Evolutionary conservation across 2,329 filamentous ascomycete species (phyloP).

Genomic region (Neonectria ditissima): DNA sequence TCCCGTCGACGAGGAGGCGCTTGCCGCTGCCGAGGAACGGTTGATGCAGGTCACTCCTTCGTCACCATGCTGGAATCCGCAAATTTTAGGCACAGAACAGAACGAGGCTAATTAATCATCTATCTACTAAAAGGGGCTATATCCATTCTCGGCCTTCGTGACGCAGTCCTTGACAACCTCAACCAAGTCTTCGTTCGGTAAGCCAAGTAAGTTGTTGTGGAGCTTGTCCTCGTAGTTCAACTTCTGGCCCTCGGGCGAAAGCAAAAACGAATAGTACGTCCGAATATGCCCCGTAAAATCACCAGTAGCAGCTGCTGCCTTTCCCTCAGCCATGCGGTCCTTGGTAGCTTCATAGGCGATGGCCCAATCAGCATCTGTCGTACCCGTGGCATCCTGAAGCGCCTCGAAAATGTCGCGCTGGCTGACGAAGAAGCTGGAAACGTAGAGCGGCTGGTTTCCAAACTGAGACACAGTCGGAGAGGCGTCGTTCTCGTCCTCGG

Average conservation of each 20-base stretch:
- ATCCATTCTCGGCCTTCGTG: not conserved
- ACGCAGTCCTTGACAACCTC: constrained; percentile 10
- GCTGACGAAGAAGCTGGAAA: constrained; percentile 68
- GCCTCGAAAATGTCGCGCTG: constrained; percentile 75
- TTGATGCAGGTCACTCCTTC: constrained; percentile 5
- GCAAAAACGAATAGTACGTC: constrained; percentile 13
- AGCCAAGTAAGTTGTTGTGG: not conserved
- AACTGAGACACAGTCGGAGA: constrained; percentile 51
- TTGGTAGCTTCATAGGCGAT: constrained; percentile 60
- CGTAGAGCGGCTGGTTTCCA: constrained; percentile 61
- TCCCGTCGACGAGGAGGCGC: constrained; percentile 8
- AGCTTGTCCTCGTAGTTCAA: constrained; percentile 6
- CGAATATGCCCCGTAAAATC: constrained; percentile 9
- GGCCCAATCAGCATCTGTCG: constrained; percentile 70
- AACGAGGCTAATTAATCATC: not conserved
- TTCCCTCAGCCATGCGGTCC: constrained; percentile 44
- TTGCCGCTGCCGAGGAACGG: constrained; percentile 5
- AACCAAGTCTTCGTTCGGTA: constrained; percentile 16
- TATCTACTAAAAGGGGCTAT: not conserved
- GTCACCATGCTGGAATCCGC: not conserved
- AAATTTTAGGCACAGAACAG: not conserved
- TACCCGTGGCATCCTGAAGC: constrained; percentile 68
- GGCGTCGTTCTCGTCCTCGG: not conserved
- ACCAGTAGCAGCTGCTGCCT: not conserved
- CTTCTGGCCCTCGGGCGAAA: constrained; percentile 8